Conservation (phyloP, 1,139 yeast species). For the Sugiyamaella castrensis region DNA sequence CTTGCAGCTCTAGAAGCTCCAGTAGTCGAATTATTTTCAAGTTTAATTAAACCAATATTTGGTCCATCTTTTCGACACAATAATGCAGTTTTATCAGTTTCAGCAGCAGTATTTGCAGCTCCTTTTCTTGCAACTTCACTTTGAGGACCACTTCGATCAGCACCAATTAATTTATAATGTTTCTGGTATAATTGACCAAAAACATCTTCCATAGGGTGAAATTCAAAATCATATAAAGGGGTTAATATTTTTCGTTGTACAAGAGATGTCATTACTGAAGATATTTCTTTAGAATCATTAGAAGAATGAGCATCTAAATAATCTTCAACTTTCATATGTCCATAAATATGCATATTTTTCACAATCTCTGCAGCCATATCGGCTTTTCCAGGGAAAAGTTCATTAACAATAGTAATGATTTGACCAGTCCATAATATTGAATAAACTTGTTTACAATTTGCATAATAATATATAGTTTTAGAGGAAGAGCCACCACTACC, state of each 20-base stretch:
- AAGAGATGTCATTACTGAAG: slow-evolving; percentile 45
- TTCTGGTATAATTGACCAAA: slow-evolving; percentile 26
- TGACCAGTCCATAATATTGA: slow-evolving; percentile 74
- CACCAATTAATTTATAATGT: slow-evolving; percentile 17
- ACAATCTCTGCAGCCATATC: slow-evolving; percentile 58
- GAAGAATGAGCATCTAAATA: slow-evolving; percentile 44
- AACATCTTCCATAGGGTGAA: slow-evolving; percentile 39
- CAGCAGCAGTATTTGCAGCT: slow-evolving; percentile 51
- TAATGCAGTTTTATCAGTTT: slow-evolving; percentile 42
- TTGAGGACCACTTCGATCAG: slow-evolving; percentile 21
- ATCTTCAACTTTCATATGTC: slow-evolving; percentile 59
- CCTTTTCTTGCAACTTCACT: slow-evolving; percentile 33
- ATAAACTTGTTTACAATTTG: slow-evolving; percentile 63
- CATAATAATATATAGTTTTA: slow-evolving; percentile 51
- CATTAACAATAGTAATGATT: slow-evolving; percentile 55
- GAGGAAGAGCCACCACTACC: slow-evolving; percentile 14
- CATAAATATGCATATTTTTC: slow-evolving; percentile 67
- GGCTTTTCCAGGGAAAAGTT: slow-evolving; percentile 36
- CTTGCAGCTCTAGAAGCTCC: slow-evolving; percentile 2
- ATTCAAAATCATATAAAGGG: slow-evolving; percentile 43
- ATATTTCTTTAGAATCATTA: slow-evolving; percentile 35
- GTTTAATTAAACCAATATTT: slow-evolving; percentile 25
- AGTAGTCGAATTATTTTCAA: not conserved
- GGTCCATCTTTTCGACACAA: slow-evolving; percentile 35
- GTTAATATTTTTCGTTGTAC: slow-evolving; percentile 60